Percentiles rank a stretch among this genome's conserved stretches.
These are phyloP conservation scores for Talinum fruticosum DNA, from an alignment of 148 eudicot genomes.

Conservation along the genomic window DNA sequence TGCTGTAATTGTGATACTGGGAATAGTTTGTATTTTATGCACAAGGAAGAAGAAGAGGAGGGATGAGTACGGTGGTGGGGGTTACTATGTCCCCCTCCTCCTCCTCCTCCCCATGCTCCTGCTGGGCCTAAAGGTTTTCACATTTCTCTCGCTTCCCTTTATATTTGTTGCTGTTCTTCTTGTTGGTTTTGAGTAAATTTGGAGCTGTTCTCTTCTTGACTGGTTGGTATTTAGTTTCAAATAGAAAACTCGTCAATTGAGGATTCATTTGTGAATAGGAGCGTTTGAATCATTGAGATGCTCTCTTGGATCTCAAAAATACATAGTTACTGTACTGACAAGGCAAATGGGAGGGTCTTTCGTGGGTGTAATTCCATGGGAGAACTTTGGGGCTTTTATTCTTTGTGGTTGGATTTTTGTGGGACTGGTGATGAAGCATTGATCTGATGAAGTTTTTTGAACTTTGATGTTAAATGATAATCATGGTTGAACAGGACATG, in stretches of 20 bases:
- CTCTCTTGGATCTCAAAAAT: neutral
- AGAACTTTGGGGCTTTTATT: neutral
- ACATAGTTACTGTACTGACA: too few species aligned
- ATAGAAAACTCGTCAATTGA: neutral
- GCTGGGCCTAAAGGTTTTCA: constrained; percentile 46
- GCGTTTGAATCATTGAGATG: neutral
- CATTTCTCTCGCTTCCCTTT: neutral
- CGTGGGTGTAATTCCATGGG: neutral
- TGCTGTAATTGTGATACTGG: constrained; percentile 35
- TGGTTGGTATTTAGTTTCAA: neutral
- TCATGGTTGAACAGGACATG: too few species aligned
- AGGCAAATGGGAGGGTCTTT: too few species aligned
- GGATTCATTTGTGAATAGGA: neutral
- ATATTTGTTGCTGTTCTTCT: neutral
- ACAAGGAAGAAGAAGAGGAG: constrained; percentile 54
- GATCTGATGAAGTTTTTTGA: neutral
- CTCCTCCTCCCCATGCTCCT: constrained; percentile 36
- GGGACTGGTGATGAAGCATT: neutral
- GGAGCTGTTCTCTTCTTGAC: neutral
- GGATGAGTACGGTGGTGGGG: constrained; percentile 30
- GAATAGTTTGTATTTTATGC: constrained; percentile 53
- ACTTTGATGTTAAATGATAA: neutral
- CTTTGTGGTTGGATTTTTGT: neutral
- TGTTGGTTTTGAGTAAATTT: neutral
- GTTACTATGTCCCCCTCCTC: constrained; percentile 46